Percentiles rank a stretch among this genome's conserved stretches.
Conservation (phyloP, 2,329 filamentous ascomycete genomes). For the Claviceps humidiphila region DNA sequence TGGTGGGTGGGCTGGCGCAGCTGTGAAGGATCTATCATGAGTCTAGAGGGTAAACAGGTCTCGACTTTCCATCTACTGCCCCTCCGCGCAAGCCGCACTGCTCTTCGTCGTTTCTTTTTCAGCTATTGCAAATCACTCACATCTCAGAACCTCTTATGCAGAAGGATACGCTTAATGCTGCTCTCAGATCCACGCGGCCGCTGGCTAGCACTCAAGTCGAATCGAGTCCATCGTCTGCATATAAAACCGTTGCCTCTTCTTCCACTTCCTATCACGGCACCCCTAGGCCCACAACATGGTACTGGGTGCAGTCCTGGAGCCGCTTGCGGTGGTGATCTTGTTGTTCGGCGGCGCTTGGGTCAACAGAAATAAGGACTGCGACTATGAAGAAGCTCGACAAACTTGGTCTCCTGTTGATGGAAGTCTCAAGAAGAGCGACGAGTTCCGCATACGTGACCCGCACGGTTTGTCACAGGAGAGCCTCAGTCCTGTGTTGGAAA, state of each 20-base stretch:
- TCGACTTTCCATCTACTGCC: background rate
- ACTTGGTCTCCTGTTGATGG: conserved; percentile 9
- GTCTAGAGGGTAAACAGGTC: background rate
- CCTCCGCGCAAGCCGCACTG: background rate
- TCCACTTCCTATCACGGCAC: background rate
- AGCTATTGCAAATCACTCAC: background rate
- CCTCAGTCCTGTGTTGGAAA: conserved; percentile 7
- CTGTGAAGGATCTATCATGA: background rate
- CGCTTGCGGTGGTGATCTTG: conserved; percentile 27
- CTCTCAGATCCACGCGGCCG: background rate
- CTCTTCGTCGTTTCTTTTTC: background rate
- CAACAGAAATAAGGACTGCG: conserved; percentile 28
- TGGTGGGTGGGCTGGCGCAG: background rate
- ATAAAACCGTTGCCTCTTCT: background rate
- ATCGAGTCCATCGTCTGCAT: background rate
- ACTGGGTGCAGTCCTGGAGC: conserved; percentile 27
- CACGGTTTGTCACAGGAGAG: conserved; percentile 12
- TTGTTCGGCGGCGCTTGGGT: conserved; percentile 31
- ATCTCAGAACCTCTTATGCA: no score
- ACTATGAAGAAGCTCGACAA: conserved; percentile 13
- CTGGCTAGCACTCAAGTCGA: background rate
- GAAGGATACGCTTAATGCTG: background rate
- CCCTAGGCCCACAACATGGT: conserved; percentile 16
- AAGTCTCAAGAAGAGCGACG: conserved; percentile 18
- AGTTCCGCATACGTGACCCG: conserved; percentile 11